Base-by-base conservation (phyloP, 2,329 filamentous ascomycete genomes). In the Sarocladium kiliense region DNA sequence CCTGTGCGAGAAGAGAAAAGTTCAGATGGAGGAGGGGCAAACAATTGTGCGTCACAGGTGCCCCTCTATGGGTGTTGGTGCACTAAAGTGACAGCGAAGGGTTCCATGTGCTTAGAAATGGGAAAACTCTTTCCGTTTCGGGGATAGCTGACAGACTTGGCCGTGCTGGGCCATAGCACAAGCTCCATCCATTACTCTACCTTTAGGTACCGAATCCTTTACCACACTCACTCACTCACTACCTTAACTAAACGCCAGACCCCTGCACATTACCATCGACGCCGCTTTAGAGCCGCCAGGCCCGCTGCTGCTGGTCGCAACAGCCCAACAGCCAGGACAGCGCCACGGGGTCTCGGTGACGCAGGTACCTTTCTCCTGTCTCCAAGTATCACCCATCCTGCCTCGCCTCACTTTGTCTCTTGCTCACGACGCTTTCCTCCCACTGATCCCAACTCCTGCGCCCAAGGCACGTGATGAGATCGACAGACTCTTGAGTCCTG, bases 21-120 rank as follows among this genome's bases (percentile, higher is more conserved):
- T 51, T 51, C 30, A 36, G 47, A 51, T 51, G 47, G 47, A 51
- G 47, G 47, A 36, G 47, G 44, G 44, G 44, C 44, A 34, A 51
- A 36, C 26, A 19, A 23, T 51, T 51, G 47, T 51, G 47, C 47
- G 47, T 51, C 47, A 51, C 47, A 34, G 27, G 27, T 27, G 25
- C 27, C 27, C 23, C 25, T 32, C 44, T 49, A 49, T 6, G 9
- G 9, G 12, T 36, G 47, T 32, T 34, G 23, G 47, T 32, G 47
- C 27, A 34, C 27, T 16, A 21, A n/a, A 51, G n/a, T 21, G 47
- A 18, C 25, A 47, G 25, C 5, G 7, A 30, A 47, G 44, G 21
- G 44, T 27, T 18, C 21, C n/a, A n/a, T 16, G 16, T 51, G 47
- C 47, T 51, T 32, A 51, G 30, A 51, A 51, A 36, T 51, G 37